These are phyloP conservation scores for Pichia sp. DNA, from an alignment of 1,139 yeast genomes.

Conservation along the genomic window DNA sequence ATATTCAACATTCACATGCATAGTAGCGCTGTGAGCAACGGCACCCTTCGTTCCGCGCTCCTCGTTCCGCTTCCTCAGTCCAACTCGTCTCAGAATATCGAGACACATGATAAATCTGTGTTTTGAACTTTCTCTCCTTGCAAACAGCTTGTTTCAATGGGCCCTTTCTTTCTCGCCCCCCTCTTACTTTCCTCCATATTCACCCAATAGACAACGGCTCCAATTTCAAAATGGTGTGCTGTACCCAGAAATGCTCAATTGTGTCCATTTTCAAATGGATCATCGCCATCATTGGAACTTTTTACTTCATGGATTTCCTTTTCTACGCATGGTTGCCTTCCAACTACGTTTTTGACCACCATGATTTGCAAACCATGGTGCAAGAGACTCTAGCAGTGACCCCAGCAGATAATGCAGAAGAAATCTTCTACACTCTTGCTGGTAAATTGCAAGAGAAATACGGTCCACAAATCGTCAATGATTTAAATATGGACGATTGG, in stretches of 20 bases:
- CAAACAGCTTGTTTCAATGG: no score
- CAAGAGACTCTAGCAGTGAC: slow-evolving; percentile 46
- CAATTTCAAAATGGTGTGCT: slow-evolving; percentile 3
- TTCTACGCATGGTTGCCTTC: slow-evolving; percentile 63
- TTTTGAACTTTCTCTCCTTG: no score
- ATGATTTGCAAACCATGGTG: slow-evolving; percentile 40
- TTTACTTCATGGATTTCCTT: slow-evolving; percentile 34
- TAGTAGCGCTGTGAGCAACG: no score
- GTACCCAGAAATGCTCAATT: slow-evolving; percentile 6
- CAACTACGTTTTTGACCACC: slow-evolving; percentile 48
- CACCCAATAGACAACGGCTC: no score
- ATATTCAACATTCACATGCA: no score
- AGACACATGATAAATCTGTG: no score
- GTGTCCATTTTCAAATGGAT: slow-evolving; percentile 14
- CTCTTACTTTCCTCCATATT: no score
- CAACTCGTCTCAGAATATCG: no score
- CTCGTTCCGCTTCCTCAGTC: no score
- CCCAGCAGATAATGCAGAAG: slow-evolving; percentile 55
- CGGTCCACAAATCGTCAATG: slow-evolving; percentile 56
- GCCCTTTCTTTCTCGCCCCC: no score
- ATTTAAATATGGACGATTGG: slow-evolving; percentile 75
- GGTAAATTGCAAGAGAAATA: slow-evolving; percentile 54
- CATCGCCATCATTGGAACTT: slow-evolving; percentile 25
- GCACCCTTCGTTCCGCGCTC: no score
- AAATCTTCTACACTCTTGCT: slow-evolving; percentile 54